Evolutionary conservation across 2,329 filamentous ascomycete species (phyloP).

Genomic region (Fusarium tjaetaba): DNA sequence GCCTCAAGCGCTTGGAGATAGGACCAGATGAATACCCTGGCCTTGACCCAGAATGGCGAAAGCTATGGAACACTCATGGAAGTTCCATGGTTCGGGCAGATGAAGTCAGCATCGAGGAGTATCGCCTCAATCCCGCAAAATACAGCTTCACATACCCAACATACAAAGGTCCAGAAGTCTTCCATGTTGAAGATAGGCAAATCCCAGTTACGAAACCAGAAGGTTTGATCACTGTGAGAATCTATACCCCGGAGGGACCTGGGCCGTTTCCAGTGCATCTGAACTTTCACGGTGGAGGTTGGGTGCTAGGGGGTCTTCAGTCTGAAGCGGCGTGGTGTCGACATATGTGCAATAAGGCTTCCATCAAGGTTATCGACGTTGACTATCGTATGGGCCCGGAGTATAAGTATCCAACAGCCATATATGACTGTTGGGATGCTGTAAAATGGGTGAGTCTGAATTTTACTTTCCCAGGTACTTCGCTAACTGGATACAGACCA

Average conservation of each 20-base stretch:
- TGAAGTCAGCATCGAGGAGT: not conserved
- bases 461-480: accelerated
- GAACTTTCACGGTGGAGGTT: constrained; percentile 3
- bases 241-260: not conserved
- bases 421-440: constrained; percentile 4
- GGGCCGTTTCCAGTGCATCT: not conserved
- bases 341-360: not conserved
- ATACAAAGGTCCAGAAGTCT: not conserved
- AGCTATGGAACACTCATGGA: not conserved
- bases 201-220: not conserved
- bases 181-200: not conserved
- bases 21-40: not conserved
- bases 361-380: not conserved
- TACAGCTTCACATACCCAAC: constrained; percentile 2
- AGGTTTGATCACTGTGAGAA: not conserved
- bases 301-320: not conserved
- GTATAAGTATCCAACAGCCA: not conserved
- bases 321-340: constrained; percentile 3
- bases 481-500: not conserved
- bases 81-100: constrained; percentile 2
- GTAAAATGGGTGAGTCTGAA: not conserved
- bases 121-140: not conserved
- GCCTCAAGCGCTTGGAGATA: not conserved
- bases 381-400: constrained; percentile 2
- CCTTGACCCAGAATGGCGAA: not conserved